Conservation (phyloP, 345 rosid genomes). For the Alliaria petiolata region DNA sequence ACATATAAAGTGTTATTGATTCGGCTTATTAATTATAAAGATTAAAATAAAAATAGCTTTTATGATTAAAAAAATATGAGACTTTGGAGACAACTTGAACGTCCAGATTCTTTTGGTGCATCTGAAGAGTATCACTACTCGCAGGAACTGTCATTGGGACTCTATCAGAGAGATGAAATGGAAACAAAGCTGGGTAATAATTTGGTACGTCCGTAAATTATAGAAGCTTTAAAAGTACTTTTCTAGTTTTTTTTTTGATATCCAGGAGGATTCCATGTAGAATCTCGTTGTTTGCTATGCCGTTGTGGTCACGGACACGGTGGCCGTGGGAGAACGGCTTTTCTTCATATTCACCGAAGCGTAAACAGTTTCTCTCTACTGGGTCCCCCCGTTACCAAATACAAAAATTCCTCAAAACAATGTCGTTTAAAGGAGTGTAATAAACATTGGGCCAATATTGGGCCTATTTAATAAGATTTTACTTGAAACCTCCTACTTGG, state of each 20-base stretch:
- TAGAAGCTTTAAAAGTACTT: conserved; percentile 17
- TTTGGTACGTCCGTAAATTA: conserved; percentile 54
- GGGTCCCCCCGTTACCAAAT: conserved; percentile 14
- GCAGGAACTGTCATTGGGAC: conserved; percentile 72
- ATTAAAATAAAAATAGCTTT: no score
- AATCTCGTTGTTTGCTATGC: conserved; percentile 4
- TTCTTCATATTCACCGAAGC: conserved; percentile 14
- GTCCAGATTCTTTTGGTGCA: conserved; percentile 80
- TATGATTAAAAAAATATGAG: no score
- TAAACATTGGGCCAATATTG: not conserved
- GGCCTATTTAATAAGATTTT: not conserved
- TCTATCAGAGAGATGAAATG: conserved; percentile 64
- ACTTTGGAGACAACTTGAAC: conserved; percentile 83
- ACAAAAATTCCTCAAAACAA: not conserved
- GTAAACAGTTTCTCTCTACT: conserved; percentile 11
- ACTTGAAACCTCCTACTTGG: not conserved
- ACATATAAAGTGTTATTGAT: no score
- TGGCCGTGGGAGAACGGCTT: not conserved
- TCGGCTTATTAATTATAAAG: no score
- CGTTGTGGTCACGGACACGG: no score
- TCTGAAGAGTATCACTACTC: conserved; percentile 89
- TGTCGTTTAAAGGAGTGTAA: not conserved
- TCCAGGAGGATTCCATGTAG: conserved; percentile 13
- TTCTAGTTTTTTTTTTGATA: conserved; percentile 19
- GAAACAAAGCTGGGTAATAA: conserved; percentile 50